Evolutionary conservation across 1,284 basidiomycete genomes (phyloP), one percentile per base, ranked within the genome.

Genomic region (Leucoagaricus sp.): DNA sequence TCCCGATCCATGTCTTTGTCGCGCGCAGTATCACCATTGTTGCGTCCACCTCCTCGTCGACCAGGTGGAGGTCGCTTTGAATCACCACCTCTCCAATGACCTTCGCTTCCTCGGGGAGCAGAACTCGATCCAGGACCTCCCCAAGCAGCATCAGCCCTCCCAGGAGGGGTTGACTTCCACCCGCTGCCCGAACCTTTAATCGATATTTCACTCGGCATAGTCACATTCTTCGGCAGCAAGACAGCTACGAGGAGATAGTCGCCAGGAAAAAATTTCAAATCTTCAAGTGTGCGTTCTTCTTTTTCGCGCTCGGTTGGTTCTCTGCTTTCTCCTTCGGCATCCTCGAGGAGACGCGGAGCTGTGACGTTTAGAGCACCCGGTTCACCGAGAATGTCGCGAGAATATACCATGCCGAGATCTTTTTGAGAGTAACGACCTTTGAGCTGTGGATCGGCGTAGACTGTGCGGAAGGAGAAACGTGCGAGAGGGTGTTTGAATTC

Each of bases 401-500:
- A 87, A 69, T 88, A 88, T 41, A 92, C 85, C 63, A 81, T 82
- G 19, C 90, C 90, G 41, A 92, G 80, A 44, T 92, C 89, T 71
- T 91, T 91, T 66, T 83, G 80, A 0, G 84, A 72, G 61, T 85
- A 87, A 17, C 81, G 80, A 4, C 89, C 89, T 63, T 86, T 84
- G 65, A 81, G 83, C 5, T 79, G 76, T 8, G 85, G 75, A 68
- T 92, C 90, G 1, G 87, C 86, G 62, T 86, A 92, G 38, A 91
- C 81, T 4, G 87, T 83, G 33, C 86, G 82, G 77, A 92, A 92
- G 10, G 84, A 82, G 70, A 87, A 91, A 21, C 87, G 84, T 0
- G 87, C 88, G 40, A 89, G 82, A 1, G 89, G 88, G 67, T 92
- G 90, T 47, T 85, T 81, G 68, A 87, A 85, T 71, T 91, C 89